Base-by-base conservation (phyloP, 768 basidiomycete species). In the Mycena indigotica region DNA sequence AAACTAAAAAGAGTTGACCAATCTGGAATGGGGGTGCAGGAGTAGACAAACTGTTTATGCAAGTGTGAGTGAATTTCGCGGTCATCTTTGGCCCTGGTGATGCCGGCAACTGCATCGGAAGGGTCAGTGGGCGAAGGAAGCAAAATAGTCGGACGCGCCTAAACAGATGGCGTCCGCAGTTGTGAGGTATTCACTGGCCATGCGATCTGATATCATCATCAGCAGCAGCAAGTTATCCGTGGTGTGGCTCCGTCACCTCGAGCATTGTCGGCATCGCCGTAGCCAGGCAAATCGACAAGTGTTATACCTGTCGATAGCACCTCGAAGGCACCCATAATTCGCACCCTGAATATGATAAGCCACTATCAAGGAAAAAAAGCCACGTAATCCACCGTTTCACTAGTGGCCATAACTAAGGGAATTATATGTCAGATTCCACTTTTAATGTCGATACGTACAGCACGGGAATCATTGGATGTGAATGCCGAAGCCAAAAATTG, bases 281-380 rank as follows among this genome's bases (percentile, higher is more conserved):
- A 35, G 3, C 63, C 60, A 0, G 63, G 60, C 16, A 65, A 35
- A 23, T 65, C 63, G 40, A 65, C 60, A 2, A 65, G 40, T 1
- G 55, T 59, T 38, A 58, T 46, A 8, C 60, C 60, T 6, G 63
- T 65, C 16, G 63, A 58, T 15, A 65, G 25, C 8, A 62, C 63
- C 8, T 61, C 59, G 28, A 64, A 64, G 3, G 23, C 51, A 2
- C 63, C 63, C 39, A 49, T 44, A 2, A 64, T 56, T 25, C 41
- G 44, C 19, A 64, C 59, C 0, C 63, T 64, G 41, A 13, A 5
- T 35, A 12, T 1, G 40, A 5, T 60, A 19, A 55, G 44, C 25
- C 12, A 30, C 16, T 12, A 6, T 30, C 26, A 12, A 17, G 24
- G 46, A 24, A 3, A 29, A 5, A 41, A n/a, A n/a, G n/a, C n/a